Evolutionary conservation across 2,329 filamentous ascomycete genomes (phyloP).

Genomic region (Magnaporthiopsis incrustans): DNA sequence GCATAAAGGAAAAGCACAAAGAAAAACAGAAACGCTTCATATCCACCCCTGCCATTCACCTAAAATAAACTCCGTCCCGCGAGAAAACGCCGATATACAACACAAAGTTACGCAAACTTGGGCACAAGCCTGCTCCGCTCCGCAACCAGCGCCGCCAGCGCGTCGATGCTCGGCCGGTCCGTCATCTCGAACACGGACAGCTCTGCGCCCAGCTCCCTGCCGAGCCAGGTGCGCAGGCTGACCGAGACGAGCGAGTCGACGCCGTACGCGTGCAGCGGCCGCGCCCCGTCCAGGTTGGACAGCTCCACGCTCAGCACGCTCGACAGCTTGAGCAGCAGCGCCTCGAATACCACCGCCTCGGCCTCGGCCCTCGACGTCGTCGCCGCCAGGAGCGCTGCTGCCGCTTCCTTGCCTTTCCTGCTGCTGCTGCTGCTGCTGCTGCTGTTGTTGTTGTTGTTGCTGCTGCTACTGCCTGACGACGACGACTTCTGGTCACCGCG

Average conservation of each 20-base stretch:
- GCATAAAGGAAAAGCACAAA: no score
- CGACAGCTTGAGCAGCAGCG: slow-evolving; percentile 18
- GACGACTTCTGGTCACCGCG: not conserved
- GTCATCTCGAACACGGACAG: slow-evolving; percentile 20
- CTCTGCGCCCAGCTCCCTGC: slow-evolving; percentile 18
- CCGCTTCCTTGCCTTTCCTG: not conserved
- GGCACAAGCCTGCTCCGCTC: slow-evolving; percentile 13
- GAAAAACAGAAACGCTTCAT: no score
- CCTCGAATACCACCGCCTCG: slow-evolving; percentile 14
- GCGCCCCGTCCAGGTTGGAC: slow-evolving; percentile 14
- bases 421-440: not conserved
- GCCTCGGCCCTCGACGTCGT: not conserved
- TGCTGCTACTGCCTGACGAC: no score
- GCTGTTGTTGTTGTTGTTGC: not conserved
- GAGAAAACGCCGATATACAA: no score
- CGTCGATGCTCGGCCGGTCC: slow-evolving; percentile 16
- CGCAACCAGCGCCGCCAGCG: slow-evolving; percentile 17
- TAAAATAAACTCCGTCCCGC: no score
- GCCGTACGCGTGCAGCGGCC: slow-evolving; percentile 18
- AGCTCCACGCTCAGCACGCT: slow-evolving; percentile 17
- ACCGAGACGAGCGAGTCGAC: slow-evolving; percentile 20
- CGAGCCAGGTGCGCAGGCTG: slow-evolving; percentile 17
- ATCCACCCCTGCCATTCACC: no score
- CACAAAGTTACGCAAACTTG: not conserved
- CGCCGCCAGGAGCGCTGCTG: slow-evolving; percentile 2